Percentiles rank a stretch among this genome's conserved stretches.
Conservation (phyloP, 139 green algal genomes). For the Penium margaritaceum region DNA sequence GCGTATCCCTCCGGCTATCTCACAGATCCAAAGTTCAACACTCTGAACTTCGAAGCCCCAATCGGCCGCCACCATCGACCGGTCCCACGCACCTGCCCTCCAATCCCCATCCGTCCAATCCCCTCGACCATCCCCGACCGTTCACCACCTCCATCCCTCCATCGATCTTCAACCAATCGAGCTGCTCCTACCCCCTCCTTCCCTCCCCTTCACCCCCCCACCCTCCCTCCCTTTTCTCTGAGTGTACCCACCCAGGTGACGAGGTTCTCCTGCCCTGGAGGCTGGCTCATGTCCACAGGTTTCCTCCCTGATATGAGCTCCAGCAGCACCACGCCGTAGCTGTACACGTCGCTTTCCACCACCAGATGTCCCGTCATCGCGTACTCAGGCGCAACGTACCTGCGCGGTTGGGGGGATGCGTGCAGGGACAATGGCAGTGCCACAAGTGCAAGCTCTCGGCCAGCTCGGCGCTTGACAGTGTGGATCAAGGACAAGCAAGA, state of each 20-base stretch:
- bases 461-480: background rate
- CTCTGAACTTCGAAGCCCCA: too few species aligned
- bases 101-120: too few species aligned
- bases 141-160: too few species aligned
- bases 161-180: too few species aligned
- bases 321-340: conserved; percentile 54
- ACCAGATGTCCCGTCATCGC: conserved; percentile 40
- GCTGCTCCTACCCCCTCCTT: background rate
- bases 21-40: too few species aligned
- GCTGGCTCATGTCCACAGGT: conserved; percentile 44
- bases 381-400: conserved; percentile 39
- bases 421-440: background rate
- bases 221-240: too few species aligned
- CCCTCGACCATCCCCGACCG: too few species aligned
- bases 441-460: background rate
- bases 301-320: conserved; percentile 53
- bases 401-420: background rate
- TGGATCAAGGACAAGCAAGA: background rate
- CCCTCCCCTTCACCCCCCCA: background rate
- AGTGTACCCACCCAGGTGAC: conserved; percentile 33
- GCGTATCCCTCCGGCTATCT: too few species aligned
- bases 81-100: too few species aligned
- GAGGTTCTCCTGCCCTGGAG: conserved; percentile 39
- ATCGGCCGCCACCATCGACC: too few species aligned
- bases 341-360: conserved; percentile 43